Percentiles rank a stretch among this genome's conserved stretches.
These are phyloP conservation scores for Arthroderma uncinatum DNA, from an alignment of 2,329 filamentous ascomycete species.

Conservation along the genomic window DNA sequence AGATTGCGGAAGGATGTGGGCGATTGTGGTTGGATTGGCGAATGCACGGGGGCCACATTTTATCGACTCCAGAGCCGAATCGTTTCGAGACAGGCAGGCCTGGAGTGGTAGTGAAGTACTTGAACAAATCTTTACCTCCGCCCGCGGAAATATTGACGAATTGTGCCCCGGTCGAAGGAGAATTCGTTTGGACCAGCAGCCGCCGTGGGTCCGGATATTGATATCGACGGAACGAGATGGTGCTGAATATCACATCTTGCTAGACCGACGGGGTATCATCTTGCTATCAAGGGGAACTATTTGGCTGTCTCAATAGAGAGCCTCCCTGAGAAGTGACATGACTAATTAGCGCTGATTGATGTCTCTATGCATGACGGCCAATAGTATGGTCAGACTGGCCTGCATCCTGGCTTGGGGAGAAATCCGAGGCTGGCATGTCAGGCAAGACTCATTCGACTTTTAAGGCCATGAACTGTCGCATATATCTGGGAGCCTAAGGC, in stretches of 20 bases:
- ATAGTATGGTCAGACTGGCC: background rate
- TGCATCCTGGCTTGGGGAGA: background rate
- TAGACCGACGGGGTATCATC: background rate
- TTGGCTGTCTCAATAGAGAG: background rate
- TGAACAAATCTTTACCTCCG: background rate
- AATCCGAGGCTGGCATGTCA: background rate
- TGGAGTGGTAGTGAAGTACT: background rate
- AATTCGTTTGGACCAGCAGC: background rate
- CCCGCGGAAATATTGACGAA: background rate
- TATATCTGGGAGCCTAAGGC: background rate
- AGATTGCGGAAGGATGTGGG: background rate
- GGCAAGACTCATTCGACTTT: background rate
- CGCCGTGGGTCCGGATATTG: background rate
- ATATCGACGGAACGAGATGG: background rate
- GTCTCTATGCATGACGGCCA: background rate
- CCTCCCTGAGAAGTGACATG: background rate
- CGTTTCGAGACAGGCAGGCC: background rate
- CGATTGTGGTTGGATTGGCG: conserved; percentile 4
- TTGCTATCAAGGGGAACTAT: too few relatives aligned
- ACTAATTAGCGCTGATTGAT: background rate
- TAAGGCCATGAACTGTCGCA: background rate
- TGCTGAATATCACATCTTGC: background rate
- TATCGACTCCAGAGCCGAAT: background rate
- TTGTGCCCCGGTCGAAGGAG: background rate
- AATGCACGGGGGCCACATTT: background rate